Percentiles rank a stretch among this genome's conserved stretches.
These are phyloP conservation scores for Globisporangium paroecandrum DNA, from an alignment of 352 stramenopile genomes.

Conservation along the genomic window DNA sequence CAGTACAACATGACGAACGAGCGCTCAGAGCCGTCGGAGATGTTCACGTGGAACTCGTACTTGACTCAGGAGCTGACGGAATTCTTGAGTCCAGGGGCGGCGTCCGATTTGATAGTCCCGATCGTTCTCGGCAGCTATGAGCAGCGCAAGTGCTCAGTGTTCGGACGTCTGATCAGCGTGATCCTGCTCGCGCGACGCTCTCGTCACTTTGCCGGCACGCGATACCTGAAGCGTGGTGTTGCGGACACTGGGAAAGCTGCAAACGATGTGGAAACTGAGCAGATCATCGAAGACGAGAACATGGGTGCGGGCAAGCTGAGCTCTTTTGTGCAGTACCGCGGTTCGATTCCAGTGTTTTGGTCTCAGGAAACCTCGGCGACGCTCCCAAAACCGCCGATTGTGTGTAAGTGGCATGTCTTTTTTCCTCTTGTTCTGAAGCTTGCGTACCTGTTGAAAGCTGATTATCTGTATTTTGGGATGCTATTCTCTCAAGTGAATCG, in stretches of 20 bases:
- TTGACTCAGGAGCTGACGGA: slow-evolving; percentile 91
- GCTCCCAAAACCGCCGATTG: slow-evolving; percentile 97
- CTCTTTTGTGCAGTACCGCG: slow-evolving; percentile 97
- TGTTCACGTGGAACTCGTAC: slow-evolving; percentile 98
- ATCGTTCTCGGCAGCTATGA: slow-evolving; percentile 95
- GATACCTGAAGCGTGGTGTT: slow-evolving; percentile 97
- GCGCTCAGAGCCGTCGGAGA: slow-evolving; percentile 83
- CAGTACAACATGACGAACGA: slow-evolving; percentile 97
- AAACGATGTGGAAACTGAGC: slow-evolving; percentile 99
- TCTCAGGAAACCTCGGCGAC: slow-evolving; percentile 98
- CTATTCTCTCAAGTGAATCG: slow-evolving; percentile 77
- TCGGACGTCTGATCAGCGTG: slow-evolving; percentile 94
- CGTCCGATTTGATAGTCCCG: slow-evolving; percentile 87
- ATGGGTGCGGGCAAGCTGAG: slow-evolving; percentile 92
- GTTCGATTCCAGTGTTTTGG: slow-evolving; percentile 99
- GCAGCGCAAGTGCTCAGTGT: slow-evolving; percentile 95
- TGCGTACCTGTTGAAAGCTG: neutral
- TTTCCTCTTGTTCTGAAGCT: neutral
- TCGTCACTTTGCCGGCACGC: slow-evolving; percentile 97
- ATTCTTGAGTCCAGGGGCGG: slow-evolving; percentile 80
- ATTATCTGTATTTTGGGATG: neutral
- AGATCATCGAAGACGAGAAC: slow-evolving; percentile 91
- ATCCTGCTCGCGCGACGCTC: slow-evolving; percentile 95
- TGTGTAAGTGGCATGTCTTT: slow-evolving; percentile 31
- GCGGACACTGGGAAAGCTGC: slow-evolving; percentile 98